These are phyloP conservation scores for Dictyostelium purpureum DNA, from an alignment of 78 protist genomes.

Conservation along the genomic window DNA sequence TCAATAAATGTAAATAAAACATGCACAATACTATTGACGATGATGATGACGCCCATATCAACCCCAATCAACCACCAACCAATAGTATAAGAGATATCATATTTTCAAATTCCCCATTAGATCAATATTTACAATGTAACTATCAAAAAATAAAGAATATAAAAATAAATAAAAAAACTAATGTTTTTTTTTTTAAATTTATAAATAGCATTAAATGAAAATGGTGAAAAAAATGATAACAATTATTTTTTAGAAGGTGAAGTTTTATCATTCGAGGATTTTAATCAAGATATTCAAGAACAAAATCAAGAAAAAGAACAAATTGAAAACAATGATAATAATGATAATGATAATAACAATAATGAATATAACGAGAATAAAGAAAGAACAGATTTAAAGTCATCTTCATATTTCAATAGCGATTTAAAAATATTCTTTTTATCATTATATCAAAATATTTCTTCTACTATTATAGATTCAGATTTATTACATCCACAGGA, in stretches of 20 bases:
- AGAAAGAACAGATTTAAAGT: neutral
- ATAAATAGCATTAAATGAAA: neutral
- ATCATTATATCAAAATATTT: neutral
- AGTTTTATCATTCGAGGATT: constrained; percentile 12
- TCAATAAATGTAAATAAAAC: too few species aligned
- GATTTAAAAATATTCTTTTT: neutral
- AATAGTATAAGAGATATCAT: constrained; percentile 2
- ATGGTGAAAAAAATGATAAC: neutral
- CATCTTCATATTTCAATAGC: too few species aligned
- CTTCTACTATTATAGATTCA: neutral
- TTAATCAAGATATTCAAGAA: neutral
- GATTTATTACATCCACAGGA: constrained; percentile 13
- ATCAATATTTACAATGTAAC: constrained; percentile 32
- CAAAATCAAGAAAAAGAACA: neutral
- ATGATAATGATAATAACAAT: neutral
- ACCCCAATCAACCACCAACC: too few species aligned
- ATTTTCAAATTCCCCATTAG: constrained; percentile 40
- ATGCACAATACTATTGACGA: too few species aligned
- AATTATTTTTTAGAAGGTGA: constrained; percentile 13
- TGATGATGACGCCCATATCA: too few species aligned
- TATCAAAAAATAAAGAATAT: neutral
- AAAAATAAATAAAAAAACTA: neutral
- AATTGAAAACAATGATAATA: neutral
- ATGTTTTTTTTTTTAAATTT: neutral
- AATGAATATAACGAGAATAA: neutral